phyloP scores from a whole-genome alignment of 192 early-diverging fungal genomes.

The Coemansia sp. region DNA sequence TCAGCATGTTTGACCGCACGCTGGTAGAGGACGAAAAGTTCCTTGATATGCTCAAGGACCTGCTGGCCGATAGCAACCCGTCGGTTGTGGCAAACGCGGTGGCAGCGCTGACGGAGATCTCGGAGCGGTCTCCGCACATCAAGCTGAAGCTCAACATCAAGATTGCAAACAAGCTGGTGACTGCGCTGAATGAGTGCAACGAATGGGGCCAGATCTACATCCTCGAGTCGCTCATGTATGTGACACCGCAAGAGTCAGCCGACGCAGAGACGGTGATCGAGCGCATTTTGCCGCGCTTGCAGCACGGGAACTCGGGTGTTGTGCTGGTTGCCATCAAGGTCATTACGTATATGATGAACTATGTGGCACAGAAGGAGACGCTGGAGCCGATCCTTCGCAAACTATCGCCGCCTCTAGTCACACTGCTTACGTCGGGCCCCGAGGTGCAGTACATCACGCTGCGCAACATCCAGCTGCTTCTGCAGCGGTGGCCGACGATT shows the following conservation, averaged over 20 bases:
- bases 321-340: conserved; percentile 83
- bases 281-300: conserved; percentile 83
- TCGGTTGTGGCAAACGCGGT: conserved; percentile 97
- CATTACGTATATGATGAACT: conserved; percentile 93
- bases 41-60: conserved; percentile 83
- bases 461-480: conserved; percentile 92
- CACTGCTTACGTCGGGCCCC: conserved; percentile 79
- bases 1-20: conserved; percentile 84
- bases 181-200: conserved; percentile 93
- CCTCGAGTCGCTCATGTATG: conserved; percentile 86
- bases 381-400: conserved; percentile 76
- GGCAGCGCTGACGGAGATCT: conserved; percentile 90
- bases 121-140: conserved; percentile 81
- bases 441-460: conserved; percentile 98
- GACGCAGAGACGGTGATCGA: conserved; percentile 93
- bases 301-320: conserved; percentile 94
- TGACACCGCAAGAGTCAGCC: conserved; percentile 78
- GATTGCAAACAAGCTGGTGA: conserved; percentile 87
- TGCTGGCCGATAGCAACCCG: conserved; percentile 87
- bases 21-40: conserved; percentile 86
- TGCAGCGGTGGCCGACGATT: conserved; percentile 87
- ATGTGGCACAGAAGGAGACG: conserved; percentile 77
- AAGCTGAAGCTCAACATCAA: conserved; percentile 82
- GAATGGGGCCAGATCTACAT: conserved; percentile 99
- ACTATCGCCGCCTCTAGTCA: conserved; percentile 91